Evolutionary conservation across 2,329 filamentous ascomycete genomes (phyloP).

Genomic region (Dothistroma pini): DNA sequence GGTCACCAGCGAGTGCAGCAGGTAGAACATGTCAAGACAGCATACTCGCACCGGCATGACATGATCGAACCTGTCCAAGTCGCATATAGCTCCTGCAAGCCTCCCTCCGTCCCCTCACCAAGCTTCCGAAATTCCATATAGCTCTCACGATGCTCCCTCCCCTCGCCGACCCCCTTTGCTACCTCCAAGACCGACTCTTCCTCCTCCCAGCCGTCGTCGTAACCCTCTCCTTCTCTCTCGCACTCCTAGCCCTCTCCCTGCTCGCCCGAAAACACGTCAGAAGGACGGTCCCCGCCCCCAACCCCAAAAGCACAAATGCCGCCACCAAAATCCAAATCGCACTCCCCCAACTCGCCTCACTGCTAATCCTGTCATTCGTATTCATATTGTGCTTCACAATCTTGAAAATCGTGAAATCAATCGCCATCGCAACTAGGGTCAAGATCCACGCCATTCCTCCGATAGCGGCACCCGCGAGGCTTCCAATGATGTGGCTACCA

Average conservation of each 20-base stretch:
- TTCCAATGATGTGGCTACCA: slow-evolving; percentile 51
- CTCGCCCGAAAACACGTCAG: slow-evolving; percentile 42
- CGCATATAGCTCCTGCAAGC: too few relatives aligned
- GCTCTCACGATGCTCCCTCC: not conserved
- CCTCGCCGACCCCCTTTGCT: not conserved
- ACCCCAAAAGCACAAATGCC: slow-evolving; percentile 52
- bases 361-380: slow-evolving; percentile 33
- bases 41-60: too few relatives aligned
- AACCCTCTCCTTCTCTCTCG: slow-evolving; percentile 2
- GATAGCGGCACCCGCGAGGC: slow-evolving; percentile 50
- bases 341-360: slow-evolving; percentile 49
- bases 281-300: slow-evolving; percentile 57
- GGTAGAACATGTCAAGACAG: too few relatives aligned
- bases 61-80: too few relatives aligned
- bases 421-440: slow-evolving; percentile 48
- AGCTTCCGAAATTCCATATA: too few relatives aligned
- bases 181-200: not conserved
- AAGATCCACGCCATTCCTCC: slow-evolving; percentile 50
- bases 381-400: slow-evolving; percentile 55
- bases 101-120: too few relatives aligned
- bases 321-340: slow-evolving; percentile 60
- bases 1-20: too few relatives aligned
- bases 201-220: not conserved
- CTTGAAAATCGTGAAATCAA: slow-evolving; percentile 57
- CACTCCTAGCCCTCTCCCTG: slow-evolving; percentile 23